Base-by-base conservation (phyloP, 1,284 basidiomycete species). In the Tremellales sp. region DNA sequence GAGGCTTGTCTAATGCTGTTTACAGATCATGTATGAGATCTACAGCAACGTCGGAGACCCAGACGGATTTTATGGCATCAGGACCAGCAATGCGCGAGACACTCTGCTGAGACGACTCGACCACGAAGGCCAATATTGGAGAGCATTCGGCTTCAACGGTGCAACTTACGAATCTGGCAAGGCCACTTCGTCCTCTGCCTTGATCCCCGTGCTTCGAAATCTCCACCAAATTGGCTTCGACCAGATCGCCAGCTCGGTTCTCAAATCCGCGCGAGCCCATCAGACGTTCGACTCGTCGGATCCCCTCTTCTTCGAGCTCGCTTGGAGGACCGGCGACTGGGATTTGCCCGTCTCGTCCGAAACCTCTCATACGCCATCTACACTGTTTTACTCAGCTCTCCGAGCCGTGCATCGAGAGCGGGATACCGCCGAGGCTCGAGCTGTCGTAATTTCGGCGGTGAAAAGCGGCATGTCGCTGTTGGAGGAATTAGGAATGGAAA, bases 31-130 rank as follows among this genome's bases (percentile, higher is more conserved):
- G 37, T 95, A 93, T 71, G 83, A 86, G 44, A 90, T 97, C 43
- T 98, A 97, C 66, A 84, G 82, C 53, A 87, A 90, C 62, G 90
- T 98, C 48, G 91, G 95, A 62, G 94, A 98, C 62, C 93, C 93
- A 0, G 94, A 98, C 61, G 91, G 94, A 1, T 98, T 98, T 68
- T 98, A 98, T 68, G 91, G 90, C 2, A 89, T 97, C 52, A 78
- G 83, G 52, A 72, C 73, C 25, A 80, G 83, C n/a, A 82, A 97
- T 60, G 78, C 88, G 12, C 79, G 81, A 24, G 78, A 81, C 34
- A 85, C 91, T 48, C 77, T 97, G 28, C 77, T 92, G 35, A 85
- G 82, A 52, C 82, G 89, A 3, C 84, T 94, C 49, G 86, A 90
- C 57, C 94, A 98, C 59, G 95, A 98, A 68, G 80, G 83, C 10